Evolutionary conservation across 2,329 filamentous ascomycete genomes (phyloP).

Genomic region (Pseudocercospora musae): DNA sequence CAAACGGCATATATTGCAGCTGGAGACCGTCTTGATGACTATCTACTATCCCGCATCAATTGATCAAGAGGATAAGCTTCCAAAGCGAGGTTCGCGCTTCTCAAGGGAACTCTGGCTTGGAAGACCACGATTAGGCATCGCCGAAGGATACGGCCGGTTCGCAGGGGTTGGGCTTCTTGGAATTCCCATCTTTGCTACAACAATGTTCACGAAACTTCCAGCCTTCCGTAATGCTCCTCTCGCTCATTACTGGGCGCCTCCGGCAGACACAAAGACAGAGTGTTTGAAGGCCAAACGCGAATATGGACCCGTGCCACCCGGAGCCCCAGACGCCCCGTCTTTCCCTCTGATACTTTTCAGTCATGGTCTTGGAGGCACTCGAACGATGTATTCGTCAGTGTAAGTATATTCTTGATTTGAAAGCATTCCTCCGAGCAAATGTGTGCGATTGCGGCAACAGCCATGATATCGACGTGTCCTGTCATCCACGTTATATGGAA

Average conservation of each 20-base stretch:
- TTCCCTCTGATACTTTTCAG: conserved; percentile 66
- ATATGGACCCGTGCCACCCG: conserved; percentile 39
- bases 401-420: too few relatives aligned
- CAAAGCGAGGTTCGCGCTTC: conserved; percentile 35
- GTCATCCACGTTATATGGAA: too few relatives aligned
- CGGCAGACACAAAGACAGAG: conserved; percentile 41
- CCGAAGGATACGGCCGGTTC: conserved; percentile 62
- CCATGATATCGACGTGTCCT: too few relatives aligned
- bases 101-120: conserved; percentile 62
- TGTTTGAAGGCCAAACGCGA: conserved; percentile 43
- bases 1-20: conserved; percentile 47
- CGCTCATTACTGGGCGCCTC: conserved; percentile 50
- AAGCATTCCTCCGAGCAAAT: too few relatives aligned
- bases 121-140: conserved; percentile 54
- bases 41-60: conserved; percentile 61
- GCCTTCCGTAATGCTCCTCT: conserved; percentile 60
- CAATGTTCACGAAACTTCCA: conserved; percentile 64
- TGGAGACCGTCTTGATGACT: conserved; percentile 61
- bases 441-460: too few relatives aligned
- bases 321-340: conserved; percentile 39
- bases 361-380: conserved; percentile 62
- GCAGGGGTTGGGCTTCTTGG: conserved; percentile 51
- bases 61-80: conserved; percentile 35
- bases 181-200: conserved; percentile 54
- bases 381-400: conserved; percentile 60